Conservation (phyloP, 352 stramenopile genomes). For the Saprolegnia diclina region DNA sequence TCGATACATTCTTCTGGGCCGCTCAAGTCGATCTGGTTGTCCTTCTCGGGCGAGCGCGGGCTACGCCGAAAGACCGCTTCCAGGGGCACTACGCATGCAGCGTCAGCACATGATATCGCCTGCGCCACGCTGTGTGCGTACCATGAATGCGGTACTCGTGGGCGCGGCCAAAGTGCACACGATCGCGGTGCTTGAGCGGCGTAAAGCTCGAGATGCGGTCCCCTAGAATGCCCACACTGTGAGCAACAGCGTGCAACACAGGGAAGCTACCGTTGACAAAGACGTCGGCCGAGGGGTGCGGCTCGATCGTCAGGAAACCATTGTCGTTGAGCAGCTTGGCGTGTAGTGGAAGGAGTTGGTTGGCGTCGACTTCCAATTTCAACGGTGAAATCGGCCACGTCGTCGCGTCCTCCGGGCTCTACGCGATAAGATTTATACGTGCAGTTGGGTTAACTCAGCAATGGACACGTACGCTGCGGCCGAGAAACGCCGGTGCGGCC, state of each 20-base stretch:
- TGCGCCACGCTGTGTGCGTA: conserved; percentile 3
- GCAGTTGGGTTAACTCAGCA: not conserved
- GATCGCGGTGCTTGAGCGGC: conserved; percentile 44
- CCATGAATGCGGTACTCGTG: conserved; percentile 40
- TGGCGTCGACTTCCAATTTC: conserved; percentile 4
- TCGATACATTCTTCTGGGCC: not conserved
- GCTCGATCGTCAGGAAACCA: conserved; percentile 19
- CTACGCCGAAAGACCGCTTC: conserved; percentile 2
- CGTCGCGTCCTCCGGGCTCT: not conserved
- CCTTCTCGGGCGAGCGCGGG: not conserved
- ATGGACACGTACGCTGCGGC: conserved; percentile 6
- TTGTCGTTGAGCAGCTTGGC: conserved; percentile 25
- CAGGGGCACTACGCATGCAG: not conserved
- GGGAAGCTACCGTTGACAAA: conserved; percentile 35
- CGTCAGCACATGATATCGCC: not conserved
- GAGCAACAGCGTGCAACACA: not conserved
- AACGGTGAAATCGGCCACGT: not conserved
- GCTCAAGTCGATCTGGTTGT: conserved; percentile 2
- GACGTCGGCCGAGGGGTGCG: conserved; percentile 29
- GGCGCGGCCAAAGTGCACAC: conserved; percentile 37
- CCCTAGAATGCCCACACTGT: not conserved
- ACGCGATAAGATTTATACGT: not conserved
- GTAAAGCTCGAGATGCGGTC: conserved; percentile 16
- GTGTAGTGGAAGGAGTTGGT: conserved; percentile 7
- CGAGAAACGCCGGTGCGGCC: not conserved